phyloP scores from a whole-genome alignment of 2,329 filamentous ascomycete species.

The Fusarium ambrosium region DNA sequence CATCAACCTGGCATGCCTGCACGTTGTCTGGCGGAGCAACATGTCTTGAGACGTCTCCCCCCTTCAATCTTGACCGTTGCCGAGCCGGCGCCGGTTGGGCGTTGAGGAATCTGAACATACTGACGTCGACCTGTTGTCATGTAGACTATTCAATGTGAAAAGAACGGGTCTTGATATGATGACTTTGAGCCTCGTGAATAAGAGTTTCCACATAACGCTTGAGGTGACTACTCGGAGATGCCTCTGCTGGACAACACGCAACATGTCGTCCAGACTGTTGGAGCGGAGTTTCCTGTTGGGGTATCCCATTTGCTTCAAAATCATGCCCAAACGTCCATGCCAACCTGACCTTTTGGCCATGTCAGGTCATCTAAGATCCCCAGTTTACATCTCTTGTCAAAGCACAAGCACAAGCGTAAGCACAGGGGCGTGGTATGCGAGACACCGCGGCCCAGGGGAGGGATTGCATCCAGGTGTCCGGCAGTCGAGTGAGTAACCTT shows the following conservation, averaged over 20 bases:
- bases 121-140: slow-evolving; percentile 3
- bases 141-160: not conserved
- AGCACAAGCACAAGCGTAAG: not conserved
- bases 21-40: not conserved
- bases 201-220: not conserved
- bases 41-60: not conserved
- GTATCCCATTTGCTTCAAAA: slow-evolving; percentile 1
- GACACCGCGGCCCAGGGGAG: not conserved
- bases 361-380: slow-evolving; percentile 7
- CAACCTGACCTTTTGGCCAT: slow-evolving; percentile 1
- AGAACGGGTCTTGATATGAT: not conserved
- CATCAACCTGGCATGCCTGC: slow-evolving; percentile 2
- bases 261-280: not conserved
- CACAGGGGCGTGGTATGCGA: slow-evolving; percentile 12
- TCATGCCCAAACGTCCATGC: slow-evolving; percentile 17
- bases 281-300: not conserved
- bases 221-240: not conserved
- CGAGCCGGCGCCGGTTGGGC: not conserved
- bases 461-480: not conserved
- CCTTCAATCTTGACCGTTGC: not conserved
- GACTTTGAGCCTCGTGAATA: not conserved
- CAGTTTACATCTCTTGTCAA: slow-evolving; percentile 10
- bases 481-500: slow-evolving; percentile 25
- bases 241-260: not conserved
- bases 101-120: slow-evolving; percentile 2